Evolutionary conservation across 805 yeast genomes (phyloP), one percentile per base, ranked within the genome.

Genomic region (Spathaspora girioi): DNA sequence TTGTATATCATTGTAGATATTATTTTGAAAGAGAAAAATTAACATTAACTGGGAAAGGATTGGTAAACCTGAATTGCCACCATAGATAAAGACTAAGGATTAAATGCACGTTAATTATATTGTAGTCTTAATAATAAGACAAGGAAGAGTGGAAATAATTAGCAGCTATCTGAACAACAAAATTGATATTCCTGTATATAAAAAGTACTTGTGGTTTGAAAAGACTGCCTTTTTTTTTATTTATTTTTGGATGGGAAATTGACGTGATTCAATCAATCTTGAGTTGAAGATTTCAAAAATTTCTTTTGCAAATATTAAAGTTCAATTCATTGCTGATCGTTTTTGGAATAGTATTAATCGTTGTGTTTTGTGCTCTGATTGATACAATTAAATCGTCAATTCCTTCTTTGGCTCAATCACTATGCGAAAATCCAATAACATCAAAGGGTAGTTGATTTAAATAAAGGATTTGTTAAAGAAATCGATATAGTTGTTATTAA

Each of bases 391-490:
- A 32, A 32, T 32, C 38, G 5, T 32, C 43, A 11, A 41, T 41
- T 20, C 43, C 43, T 20, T 19, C 43, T 6, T 10, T 5, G 5
- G 43, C 19, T 4, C 11, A 6, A 20, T 7, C 43, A 18, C 10
- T 41, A 18, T 83, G 87, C 83, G 83, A 79, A 60, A 90, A 89
- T 66, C 61, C 69, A 29, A 76, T 81, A 29, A n/a, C 76, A 80
- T 56, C 64, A 70, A 11, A 82, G 89, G 57, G 65, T 76, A 8
- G 60, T 89, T 38, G 97, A 90, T 60, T 76, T 91, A 47, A 63
- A 79, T 29, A 81, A 80, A 56, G 70, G 91, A 2, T 91, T 86
- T 64, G 77, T 82, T 42, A 81, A 80, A 56, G 96, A 87, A 63
- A 72, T 78, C 23, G 68, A 76, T 52, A 66, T 77, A n/a, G 62